A percentile compares a stretch with the other conserved stretches of the same genome.
These are phyloP conservation scores for Bipolaris victoriae DNA, from an alignment of 2,329 filamentous ascomycete species.

Conservation along the genomic window DNA sequence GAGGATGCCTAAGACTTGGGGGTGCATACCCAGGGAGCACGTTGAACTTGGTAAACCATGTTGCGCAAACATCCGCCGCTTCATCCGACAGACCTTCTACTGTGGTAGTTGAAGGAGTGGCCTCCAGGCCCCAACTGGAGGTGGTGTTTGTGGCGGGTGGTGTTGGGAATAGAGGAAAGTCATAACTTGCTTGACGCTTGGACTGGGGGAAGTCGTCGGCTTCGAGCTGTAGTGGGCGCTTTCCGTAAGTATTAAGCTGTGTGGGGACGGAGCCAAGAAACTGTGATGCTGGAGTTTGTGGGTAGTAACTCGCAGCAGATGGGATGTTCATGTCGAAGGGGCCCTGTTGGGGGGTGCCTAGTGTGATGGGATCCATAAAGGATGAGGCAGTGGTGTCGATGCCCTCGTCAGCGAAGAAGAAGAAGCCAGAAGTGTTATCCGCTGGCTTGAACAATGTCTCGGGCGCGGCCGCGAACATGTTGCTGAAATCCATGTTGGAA, in stretches of 20 bases:
- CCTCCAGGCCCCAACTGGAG: slow-evolving; percentile 36
- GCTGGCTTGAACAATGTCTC: slow-evolving; percentile 32
- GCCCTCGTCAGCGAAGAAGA: slow-evolving; percentile 44
- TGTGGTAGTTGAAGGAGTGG: slow-evolving; percentile 26
- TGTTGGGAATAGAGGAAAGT: slow-evolving; percentile 34
- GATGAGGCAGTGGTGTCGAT: slow-evolving; percentile 38
- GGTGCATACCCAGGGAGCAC: slow-evolving; percentile 36
- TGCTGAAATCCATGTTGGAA: slow-evolving; percentile 40
- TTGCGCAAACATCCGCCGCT: slow-evolving; percentile 47
- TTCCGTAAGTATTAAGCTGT: slow-evolving; percentile 31
- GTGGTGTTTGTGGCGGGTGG: slow-evolving; percentile 23
- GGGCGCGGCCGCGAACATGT: slow-evolving; percentile 31
- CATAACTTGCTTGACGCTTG: slow-evolving; percentile 41
- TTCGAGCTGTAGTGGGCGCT: slow-evolving; percentile 42
- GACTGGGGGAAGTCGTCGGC: slow-evolving; percentile 40
- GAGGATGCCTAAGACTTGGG: not conserved
- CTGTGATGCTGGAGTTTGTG: slow-evolving; percentile 32
- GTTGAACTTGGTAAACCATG: slow-evolving; percentile 49
- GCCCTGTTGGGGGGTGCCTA: slow-evolving; percentile 30
- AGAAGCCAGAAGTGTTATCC: slow-evolving; percentile 43
- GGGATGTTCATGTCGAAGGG: slow-evolving; percentile 28
- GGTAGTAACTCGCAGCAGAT: slow-evolving; percentile 30
- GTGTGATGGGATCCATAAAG: slow-evolving; percentile 29
- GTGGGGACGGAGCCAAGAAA: slow-evolving; percentile 37
- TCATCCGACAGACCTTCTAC: slow-evolving; percentile 43